Conservation (phyloP, 1,284 basidiomycete species). For the Pyrrhoderma lamaoense region DNA sequence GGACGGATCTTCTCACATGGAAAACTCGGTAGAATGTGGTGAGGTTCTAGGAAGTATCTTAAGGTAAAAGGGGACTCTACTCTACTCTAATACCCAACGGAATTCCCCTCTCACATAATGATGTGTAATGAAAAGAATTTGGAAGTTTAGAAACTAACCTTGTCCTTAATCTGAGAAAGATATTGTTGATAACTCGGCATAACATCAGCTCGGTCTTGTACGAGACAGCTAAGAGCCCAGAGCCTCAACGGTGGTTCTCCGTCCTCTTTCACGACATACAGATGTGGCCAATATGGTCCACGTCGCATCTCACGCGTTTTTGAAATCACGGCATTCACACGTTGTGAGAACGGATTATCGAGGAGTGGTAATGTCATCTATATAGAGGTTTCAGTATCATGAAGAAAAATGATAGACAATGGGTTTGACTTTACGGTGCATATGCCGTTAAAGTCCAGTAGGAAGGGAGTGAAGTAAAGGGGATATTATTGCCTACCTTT, state of each 20-base stretch:
- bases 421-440: too few relatives aligned
- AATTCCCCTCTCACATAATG: too few relatives aligned
- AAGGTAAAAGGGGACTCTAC: too few relatives aligned
- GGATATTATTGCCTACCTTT: conserved; percentile 51
- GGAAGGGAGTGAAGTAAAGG: too few relatives aligned
- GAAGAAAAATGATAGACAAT: not conserved
- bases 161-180: conserved; percentile 69
- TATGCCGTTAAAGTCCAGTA: too few relatives aligned
- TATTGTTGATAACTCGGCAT: conserved; percentile 96
- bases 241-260: conserved; percentile 89
- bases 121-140: too few relatives aligned
- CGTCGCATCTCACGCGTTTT: conserved; percentile 88
- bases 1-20: too few relatives aligned
- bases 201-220: conserved; percentile 94
- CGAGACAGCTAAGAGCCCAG: conserved; percentile 91
- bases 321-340: conserved; percentile 88
- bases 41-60: too few relatives aligned
- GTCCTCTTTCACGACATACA: conserved; percentile 99
- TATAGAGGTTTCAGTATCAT: conserved; percentile 5
- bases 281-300: conserved; percentile 87
- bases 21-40: too few relatives aligned
- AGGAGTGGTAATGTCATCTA: conserved; percentile 81
- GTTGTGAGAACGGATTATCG: conserved; percentile 90
- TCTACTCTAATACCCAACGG: too few relatives aligned
- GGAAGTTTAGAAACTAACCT: conserved; percentile 35